Conservation (phyloP, 805 yeast genomes). For the Candida vaughaniae region DNA sequence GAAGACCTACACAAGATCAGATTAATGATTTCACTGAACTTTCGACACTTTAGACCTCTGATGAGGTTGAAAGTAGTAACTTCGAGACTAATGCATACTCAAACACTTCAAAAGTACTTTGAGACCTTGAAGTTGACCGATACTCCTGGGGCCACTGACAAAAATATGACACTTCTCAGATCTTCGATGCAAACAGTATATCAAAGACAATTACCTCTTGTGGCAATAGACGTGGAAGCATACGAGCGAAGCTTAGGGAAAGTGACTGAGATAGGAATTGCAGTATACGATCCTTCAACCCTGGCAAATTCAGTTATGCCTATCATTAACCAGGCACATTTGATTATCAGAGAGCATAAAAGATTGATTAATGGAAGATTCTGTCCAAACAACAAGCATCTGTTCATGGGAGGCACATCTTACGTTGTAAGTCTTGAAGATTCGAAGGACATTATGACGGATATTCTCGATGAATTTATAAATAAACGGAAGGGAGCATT, state of each 20-base stretch:
- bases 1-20: too few relatives aligned
- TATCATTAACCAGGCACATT: slow-evolving; percentile 37
- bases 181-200: slow-evolving; percentile 21
- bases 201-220: slow-evolving; percentile 28
- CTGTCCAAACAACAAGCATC: slow-evolving; percentile 54
- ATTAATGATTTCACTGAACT: too few relatives aligned
- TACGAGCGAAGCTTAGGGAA: slow-evolving; percentile 43
- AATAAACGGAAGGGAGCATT: slow-evolving; percentile 28
- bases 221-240: slow-evolving; percentile 60
- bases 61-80: too few relatives aligned
- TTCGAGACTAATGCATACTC: too few relatives aligned
- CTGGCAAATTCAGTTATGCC: slow-evolving; percentile 42
- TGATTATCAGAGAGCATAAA: slow-evolving; percentile 46
- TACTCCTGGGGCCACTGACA: slow-evolving; percentile 11
- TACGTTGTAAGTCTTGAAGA: slow-evolving; percentile 36
- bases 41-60: too few relatives aligned
- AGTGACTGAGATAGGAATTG: slow-evolving; percentile 60
- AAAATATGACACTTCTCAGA: slow-evolving; percentile 11
- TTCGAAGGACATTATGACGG: slow-evolving; percentile 39
- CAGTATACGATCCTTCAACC: slow-evolving; percentile 53
- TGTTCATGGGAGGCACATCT: slow-evolving; percentile 52
- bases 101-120: slow-evolving; percentile 20
- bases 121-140: slow-evolving; percentile 18
- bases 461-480: slow-evolving; percentile 45
- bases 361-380: slow-evolving; percentile 44